phyloP scores from a whole-genome alignment of 2,329 filamentous ascomycete species.

The Scedosporium aurantiacum region DNA sequence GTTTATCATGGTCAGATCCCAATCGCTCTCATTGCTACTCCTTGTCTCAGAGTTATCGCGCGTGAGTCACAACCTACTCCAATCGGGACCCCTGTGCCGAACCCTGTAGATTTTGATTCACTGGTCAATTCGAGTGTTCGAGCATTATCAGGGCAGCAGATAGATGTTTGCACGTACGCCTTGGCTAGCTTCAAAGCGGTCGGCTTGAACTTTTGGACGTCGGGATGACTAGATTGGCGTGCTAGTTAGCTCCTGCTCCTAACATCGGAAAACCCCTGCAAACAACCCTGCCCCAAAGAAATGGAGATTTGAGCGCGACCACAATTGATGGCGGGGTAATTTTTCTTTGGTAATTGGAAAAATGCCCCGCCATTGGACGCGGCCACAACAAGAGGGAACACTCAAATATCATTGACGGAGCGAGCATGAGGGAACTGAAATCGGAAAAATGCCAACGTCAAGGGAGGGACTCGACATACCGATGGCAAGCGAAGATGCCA shows the following conservation, averaged over 20 bases:
- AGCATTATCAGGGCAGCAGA: not conserved
- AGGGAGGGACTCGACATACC: conserved; percentile 33
- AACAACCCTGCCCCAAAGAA: too few relatives aligned
- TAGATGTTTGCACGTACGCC: conserved; percentile 51
- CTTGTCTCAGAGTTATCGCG: conserved; percentile 4
- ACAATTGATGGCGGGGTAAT: conserved; percentile 6
- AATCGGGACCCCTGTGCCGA: conserved; percentile 94
- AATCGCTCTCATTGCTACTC: conserved; percentile 9
- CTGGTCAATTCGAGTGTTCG: not conserved
- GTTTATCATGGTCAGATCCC: conserved; percentile 6
- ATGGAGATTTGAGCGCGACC: too few relatives aligned
- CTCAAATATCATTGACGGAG: not conserved
- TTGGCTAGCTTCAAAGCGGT: conserved; percentile 88
- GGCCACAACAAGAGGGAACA: not conserved
- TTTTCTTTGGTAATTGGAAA: conserved; percentile 2
- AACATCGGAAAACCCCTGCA: not conserved
- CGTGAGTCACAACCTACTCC: conserved; percentile 58
- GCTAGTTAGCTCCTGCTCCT: not conserved
- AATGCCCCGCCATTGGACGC: conserved; percentile 5
- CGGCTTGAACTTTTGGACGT: conserved; percentile 94
- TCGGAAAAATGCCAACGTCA: not conserved
- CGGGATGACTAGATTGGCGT: conserved; percentile 56
- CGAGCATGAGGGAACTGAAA: not conserved
- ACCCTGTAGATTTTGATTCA: conserved; percentile 43
- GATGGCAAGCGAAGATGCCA: conserved; percentile 93